These are phyloP conservation scores for Closterium sp. DNA, from an alignment of 139 green algal genomes.

Conservation along the genomic window DNA sequence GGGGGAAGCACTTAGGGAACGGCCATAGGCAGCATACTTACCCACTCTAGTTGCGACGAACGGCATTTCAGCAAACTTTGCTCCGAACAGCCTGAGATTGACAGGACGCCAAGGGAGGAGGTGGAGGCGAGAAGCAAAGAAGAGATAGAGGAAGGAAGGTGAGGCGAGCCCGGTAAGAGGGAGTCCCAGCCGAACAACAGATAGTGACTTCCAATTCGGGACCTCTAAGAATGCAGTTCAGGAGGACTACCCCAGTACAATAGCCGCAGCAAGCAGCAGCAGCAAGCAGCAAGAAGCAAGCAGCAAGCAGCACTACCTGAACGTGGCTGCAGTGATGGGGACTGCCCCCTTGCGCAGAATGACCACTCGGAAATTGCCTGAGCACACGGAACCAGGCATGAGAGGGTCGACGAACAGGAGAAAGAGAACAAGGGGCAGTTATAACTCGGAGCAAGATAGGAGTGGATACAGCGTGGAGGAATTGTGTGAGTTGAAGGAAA, in stretches of 20 bases:
- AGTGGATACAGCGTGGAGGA: too few relatives aligned
- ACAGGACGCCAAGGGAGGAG: background rate
- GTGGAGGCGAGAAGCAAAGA: background rate
- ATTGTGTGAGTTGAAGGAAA: too few relatives aligned
- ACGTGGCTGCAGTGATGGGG: background rate
- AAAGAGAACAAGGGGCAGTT: too few relatives aligned
- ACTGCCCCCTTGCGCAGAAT: background rate
- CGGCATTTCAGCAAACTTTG: background rate
- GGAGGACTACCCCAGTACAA: too few relatives aligned
- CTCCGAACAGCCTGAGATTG: background rate
- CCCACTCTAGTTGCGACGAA: background rate
- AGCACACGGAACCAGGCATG: background rate
- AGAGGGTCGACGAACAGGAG: background rate
- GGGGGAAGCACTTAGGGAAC: too few relatives aligned
- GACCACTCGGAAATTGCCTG: background rate
- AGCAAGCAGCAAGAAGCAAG: background rate
- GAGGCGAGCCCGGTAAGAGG: background rate
- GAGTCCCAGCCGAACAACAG: background rate
- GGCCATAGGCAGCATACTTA: background rate
- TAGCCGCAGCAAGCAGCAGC: background rate
- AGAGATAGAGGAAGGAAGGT: background rate
- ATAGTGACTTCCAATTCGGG: background rate
- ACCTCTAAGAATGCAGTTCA: background rate
- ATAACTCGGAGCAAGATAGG: too few relatives aligned
- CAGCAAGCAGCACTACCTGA: background rate